Evolutionary conservation across 306 rosid genomes (phyloP).

Genomic region (Nissolia schottii): DNA sequence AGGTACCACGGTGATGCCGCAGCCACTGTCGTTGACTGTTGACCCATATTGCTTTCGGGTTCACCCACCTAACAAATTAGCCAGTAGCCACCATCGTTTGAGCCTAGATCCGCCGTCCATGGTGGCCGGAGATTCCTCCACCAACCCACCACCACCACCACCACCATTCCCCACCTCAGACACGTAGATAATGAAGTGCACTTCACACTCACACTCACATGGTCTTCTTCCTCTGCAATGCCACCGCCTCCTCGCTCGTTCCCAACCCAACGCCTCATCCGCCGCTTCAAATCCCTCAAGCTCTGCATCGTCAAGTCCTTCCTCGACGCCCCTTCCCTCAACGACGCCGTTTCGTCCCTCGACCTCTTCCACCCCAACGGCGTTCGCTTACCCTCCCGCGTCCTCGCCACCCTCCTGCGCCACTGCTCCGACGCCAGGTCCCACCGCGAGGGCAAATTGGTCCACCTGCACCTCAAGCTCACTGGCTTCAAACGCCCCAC

Average conservation of each 20-base stretch:
- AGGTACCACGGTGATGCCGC: too few relatives aligned
- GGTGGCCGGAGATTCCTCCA: constrained; percentile 24
- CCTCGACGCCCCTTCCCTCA: constrained; percentile 36
- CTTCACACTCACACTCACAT: not conserved
- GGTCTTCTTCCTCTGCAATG: constrained; percentile 48
- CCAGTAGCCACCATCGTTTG: not conserved
- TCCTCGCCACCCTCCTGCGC: constrained; percentile 54
- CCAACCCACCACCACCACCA: not conserved
- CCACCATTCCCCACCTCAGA: not conserved
- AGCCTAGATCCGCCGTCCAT: constrained; percentile 20
- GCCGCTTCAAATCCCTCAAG: constrained; percentile 27
- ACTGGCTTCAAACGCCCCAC: constrained; percentile 68
- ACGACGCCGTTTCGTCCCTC: constrained; percentile 62
- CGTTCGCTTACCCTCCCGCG: constrained; percentile 58
- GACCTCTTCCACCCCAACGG: constrained; percentile 57
- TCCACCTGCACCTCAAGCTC: constrained; percentile 68
- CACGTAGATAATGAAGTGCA: constrained; percentile 30
- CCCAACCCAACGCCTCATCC: constrained; percentile 11
- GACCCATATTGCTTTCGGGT: not conserved
- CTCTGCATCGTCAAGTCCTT: constrained; percentile 59
- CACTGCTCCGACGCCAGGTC: constrained; percentile 50
- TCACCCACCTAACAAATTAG: not conserved
- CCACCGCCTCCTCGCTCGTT: constrained; percentile 50
- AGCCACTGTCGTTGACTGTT: not conserved
- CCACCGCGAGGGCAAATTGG: constrained; percentile 48